These are phyloP conservation scores for Lodderomyces margitis DNA, from an alignment of 1,139 yeast genomes.

Conservation along the genomic window DNA sequence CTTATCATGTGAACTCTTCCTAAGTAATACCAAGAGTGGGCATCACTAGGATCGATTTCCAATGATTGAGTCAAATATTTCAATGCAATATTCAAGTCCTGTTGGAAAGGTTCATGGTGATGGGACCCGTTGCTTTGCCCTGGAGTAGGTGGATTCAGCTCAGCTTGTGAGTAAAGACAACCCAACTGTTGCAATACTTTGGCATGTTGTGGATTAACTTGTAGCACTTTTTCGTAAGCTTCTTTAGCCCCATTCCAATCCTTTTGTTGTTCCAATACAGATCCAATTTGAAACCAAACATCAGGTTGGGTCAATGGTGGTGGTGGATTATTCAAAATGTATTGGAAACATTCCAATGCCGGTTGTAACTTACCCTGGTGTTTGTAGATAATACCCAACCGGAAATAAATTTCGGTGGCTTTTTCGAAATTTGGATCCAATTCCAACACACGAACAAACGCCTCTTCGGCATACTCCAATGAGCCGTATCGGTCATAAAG, in stretches of 20 bases:
- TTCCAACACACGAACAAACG: constrained; percentile 92
- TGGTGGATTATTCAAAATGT: constrained; percentile 88
- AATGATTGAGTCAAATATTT: constrained; percentile 80
- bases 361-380: constrained; percentile 86
- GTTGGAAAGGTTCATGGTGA: constrained; percentile 34
- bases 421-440: constrained; percentile 95
- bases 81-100: constrained; percentile 82
- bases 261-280: constrained; percentile 90
- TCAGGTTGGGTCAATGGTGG: constrained; percentile 95
- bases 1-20: constrained; percentile 97
- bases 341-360: constrained; percentile 91
- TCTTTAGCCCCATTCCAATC: constrained; percentile 91
- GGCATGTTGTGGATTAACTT: constrained; percentile 90
- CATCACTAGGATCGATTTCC: constrained; percentile 87
- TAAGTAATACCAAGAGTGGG: constrained; percentile 94
- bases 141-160: constrained; percentile 25
- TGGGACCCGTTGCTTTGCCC: constrained; percentile 8
- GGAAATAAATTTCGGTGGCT: constrained; percentile 92
- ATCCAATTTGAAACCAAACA: constrained; percentile 98
- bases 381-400: constrained; percentile 95
- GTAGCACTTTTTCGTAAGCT: constrained; percentile 89
- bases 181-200: constrained; percentile 95
- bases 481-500: constrained; percentile 94
- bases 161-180: constrained; percentile 88
- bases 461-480: constrained; percentile 95